A percentile compares a stretch with the other conserved stretches of the same genome.
These are phyloP conservation scores for Aspergillus sparsus DNA, from an alignment of 495 filamentous ascomycete species.

Conservation along the genomic window DNA sequence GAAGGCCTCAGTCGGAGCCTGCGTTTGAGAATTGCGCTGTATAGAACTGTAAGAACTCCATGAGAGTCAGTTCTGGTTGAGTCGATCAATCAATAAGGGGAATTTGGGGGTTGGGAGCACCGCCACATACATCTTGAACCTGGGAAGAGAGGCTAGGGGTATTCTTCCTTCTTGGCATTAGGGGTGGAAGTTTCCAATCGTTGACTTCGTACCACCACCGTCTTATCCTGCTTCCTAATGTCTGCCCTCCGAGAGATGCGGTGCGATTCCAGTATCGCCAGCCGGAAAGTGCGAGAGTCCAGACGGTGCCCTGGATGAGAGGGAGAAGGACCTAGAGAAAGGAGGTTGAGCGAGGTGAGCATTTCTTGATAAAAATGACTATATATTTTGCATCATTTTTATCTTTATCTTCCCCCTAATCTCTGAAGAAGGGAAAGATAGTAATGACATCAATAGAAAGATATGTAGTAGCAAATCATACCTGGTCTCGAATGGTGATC, in stretches of 20 bases:
- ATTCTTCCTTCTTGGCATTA: slow-evolving; percentile 27
- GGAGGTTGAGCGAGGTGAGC: neutral
- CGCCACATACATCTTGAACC: slow-evolving; percentile 51
- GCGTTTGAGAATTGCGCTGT: slow-evolving; percentile 45
- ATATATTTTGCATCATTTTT: neutral
- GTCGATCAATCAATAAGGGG: neutral
- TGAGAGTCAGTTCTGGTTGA: slow-evolving; percentile 31
- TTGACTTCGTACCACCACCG: slow-evolving; percentile 93
- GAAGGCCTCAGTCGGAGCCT: slow-evolving; percentile 33
- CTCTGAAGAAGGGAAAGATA: too few species aligned
- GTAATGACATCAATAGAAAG: too few species aligned
- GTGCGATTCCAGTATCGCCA: slow-evolving; percentile 83
- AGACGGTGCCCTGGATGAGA: slow-evolving; percentile 79
- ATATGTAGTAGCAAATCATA: slow-evolving; percentile 31
- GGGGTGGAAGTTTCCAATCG: slow-evolving; percentile 68
- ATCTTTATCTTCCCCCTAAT: too few species aligned
- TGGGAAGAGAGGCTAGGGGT: slow-evolving; percentile 38
- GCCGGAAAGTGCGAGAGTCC: slow-evolving; percentile 74
- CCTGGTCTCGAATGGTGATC: slow-evolving; percentile 89
- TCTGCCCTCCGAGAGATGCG: slow-evolving; percentile 67
- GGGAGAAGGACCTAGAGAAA: slow-evolving; percentile 70
- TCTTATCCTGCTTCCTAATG: slow-evolving; percentile 67
- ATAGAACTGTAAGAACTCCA: slow-evolving; percentile 51
- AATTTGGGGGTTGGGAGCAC: neutral
- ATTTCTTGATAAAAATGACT: too few species aligned